Evolutionary conservation across 1,139 yeast species (phyloP), one percentile per base, ranked within the genome.

Genomic region (Protomyces gravidus): DNA sequence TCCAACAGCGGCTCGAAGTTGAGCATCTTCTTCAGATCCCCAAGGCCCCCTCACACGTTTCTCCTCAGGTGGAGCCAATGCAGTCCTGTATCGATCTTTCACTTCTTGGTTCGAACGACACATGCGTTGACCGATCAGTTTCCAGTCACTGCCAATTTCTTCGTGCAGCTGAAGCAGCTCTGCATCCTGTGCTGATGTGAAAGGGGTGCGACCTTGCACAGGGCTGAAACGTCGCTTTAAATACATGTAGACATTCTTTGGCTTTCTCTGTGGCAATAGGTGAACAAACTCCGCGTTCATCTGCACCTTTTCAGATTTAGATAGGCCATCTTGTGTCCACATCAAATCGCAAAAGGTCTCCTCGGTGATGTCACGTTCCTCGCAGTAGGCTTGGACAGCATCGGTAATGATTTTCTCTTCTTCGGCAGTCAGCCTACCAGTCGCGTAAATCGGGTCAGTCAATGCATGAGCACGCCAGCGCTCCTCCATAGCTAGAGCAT

Each of bases 141-240:
- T 46, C 58, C 58, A 53, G 39, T 53, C 51, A n/a, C 45, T 30
- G 5, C 58, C 58, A 11, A 45, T 26, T 27, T 45, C 33, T 23
- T 28, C 28, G 6, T 36, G 33, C 27, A 53, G 26, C 6, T 26
- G 42, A 25, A 53, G 19, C 6, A 53, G 36, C 36, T 23, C 27
- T 5, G 23, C 39, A 33, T 53, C 58, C 4, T 53, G 51, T 13
- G 32, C 58, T 5, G 39, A 39, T 1, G 58, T 53, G 27, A 53
- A 53, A 5, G 50, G 32, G 3, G 27, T n/a, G 9, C 58, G 36
- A 6, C 33, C 51, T 15, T 46, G 33, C 9, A 50, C 45, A 15
- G 46, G 5, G 21, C 42, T 36, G 46, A 33, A 53, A 4, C 51
- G 51, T 5, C 58, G 50, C 21, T 40, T 32, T 28, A 53, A 25